These are phyloP conservation scores for Fabrea salina DNA, from an alignment of 169 alveolate genomes.

Conservation along the genomic window DNA sequence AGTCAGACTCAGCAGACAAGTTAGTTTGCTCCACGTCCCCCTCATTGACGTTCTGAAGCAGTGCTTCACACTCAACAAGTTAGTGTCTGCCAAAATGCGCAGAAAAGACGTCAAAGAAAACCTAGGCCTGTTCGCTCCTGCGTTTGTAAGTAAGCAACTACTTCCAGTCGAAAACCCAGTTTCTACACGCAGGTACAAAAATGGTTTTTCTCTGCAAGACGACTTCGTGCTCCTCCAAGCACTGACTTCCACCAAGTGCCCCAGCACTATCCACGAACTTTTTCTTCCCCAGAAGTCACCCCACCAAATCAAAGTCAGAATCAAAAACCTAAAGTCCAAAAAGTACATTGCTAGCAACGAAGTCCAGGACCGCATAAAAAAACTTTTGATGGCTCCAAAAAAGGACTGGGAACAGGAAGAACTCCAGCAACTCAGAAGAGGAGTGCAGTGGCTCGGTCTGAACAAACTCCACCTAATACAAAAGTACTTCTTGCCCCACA, in stretches of 20 bases:
- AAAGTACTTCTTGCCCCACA: conserved; percentile 23
- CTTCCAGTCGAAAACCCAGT: conserved; percentile 17
- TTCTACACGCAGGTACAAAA: neutral
- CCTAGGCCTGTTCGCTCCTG: neutral
- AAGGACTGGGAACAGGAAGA: neutral
- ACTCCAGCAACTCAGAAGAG: conserved; percentile 10
- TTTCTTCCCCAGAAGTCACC: conserved; percentile 21
- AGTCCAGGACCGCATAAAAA: conserved; percentile 6
- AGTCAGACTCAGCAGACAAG: neutral
- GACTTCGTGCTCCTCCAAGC: conserved; percentile 23
- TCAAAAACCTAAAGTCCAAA: conserved; percentile 29
- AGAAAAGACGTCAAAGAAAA: conserved; percentile 1
- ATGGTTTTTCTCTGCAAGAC: conserved; percentile 15
- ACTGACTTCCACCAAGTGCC: neutral
- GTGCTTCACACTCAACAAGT: neutral
- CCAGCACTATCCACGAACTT: neutral
- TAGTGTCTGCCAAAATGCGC: neutral
- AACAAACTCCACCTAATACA: neutral
- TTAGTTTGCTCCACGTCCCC: conserved; percentile 10
- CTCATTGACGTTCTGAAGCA: neutral
- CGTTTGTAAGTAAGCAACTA: neutral
- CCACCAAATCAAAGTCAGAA: conserved; percentile 8
- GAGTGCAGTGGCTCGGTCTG: conserved; percentile 16
- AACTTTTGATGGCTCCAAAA: neutral
- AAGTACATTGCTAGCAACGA: conserved; percentile 15